Base-by-base conservation (phyloP, 805 yeast species). In the Pichia cabralensis region DNA sequence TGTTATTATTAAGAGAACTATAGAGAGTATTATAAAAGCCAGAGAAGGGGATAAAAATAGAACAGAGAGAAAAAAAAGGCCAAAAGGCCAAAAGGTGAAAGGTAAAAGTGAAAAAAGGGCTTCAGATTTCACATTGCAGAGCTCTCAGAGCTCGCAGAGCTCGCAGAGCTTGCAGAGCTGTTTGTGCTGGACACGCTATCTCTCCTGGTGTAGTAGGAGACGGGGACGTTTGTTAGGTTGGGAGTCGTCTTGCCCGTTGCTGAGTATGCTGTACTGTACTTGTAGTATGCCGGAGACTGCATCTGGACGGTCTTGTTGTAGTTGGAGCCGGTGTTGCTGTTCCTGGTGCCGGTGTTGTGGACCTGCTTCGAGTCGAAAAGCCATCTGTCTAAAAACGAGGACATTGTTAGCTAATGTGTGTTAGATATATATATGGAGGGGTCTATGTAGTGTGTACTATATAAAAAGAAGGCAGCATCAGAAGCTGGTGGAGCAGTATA, bases 301-400 rank as follows among this genome's bases (percentile, higher is more conserved):
- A 12, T 33, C 23, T 32, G n/a, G n/a, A n/a, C n/a, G n/a, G n/a
- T n/a, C n/a, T n/a, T n/a, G 13, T 34, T 29, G 26, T 39, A 36
- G 8, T 43, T 36, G 10, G 44, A 40, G 10, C 61, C 61, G 1
- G 60, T 52, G 33, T 53, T 52, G 15, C 19, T 7, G 30, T 30
- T 36, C 4, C 46, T 26, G 11, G 41, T 39, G 18, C 26, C 26
- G 11, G 16, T 11, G 26, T 25, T 25, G 17, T 25, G 26, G 26
- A 14, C 26, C n/a, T n/a, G n/a, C n/a, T n/a, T n/a, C n/a, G n/a
- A n/a, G n/a, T n/a, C n/a, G 46, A 50, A 51, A 12, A 57, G 38
- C 61, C 61, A 57, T 26, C 62, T 56, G 30, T 58, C 62, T 17
- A 58, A 27, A 33, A 58, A 58, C 14, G 49, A 45, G 6, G 61